Conservation (phyloP, 2,329 filamentous ascomycete genomes). For the Cryphonectria nitschkei region DNA sequence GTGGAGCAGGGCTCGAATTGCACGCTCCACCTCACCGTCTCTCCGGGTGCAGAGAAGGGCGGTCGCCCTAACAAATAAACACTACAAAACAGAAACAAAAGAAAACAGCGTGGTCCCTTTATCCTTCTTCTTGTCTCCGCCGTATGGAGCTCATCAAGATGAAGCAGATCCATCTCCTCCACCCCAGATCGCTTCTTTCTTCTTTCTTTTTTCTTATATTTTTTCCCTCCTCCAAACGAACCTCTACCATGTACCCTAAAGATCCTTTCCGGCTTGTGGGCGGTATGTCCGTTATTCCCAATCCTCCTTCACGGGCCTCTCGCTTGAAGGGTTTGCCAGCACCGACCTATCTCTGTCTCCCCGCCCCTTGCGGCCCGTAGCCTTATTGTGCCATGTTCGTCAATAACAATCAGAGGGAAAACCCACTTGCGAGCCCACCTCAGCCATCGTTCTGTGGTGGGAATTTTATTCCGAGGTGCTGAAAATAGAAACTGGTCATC, state of each 20-base stretch:
- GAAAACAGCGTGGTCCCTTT: neutral
- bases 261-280: neutral
- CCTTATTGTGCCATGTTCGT: conserved; percentile 11
- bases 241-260: too few species aligned
- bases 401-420: neutral
- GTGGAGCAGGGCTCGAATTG: conserved; percentile 13
- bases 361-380: conserved; percentile 1
- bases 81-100: neutral
- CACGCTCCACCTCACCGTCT: conserved; percentile 18
- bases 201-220: neutral
- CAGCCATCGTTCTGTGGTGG: neutral
- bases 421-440: conserved; percentile 6
- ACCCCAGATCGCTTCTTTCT: neutral
- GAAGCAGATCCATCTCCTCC: neutral
- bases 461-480: neutral
- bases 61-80: conserved; percentile 12
- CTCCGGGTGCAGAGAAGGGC: conserved; percentile 9
- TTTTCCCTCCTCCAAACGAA: neutral
- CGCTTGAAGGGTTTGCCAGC: neutral
- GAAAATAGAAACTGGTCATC: conserved; percentile 3
- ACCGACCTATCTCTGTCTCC: neutral
- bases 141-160: conserved; percentile 9
- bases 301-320: neutral
- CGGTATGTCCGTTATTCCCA: conserved; percentile 9
- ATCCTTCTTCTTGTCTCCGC: neutral